Percentiles rank a stretch among this genome's conserved stretches.
phyloP scores from a whole-genome alignment of 2,329 filamentous ascomycete genomes.

The Blastomyces silverae region DNA sequence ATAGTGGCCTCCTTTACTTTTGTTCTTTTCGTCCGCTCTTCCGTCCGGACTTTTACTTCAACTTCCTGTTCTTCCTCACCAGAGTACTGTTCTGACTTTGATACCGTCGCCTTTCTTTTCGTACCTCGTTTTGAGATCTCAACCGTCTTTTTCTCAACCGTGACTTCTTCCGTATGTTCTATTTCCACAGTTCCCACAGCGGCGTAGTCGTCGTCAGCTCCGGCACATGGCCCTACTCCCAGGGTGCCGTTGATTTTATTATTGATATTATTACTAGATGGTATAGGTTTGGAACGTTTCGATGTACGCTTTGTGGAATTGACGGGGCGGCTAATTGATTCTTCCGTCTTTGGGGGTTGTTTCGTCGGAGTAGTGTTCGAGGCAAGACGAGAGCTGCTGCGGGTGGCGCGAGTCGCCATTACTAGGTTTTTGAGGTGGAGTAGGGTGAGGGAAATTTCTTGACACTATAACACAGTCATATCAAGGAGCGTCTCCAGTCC shows the following conservation, averaged over 20 bases:
- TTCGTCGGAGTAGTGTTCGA: neutral
- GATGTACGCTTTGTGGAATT: neutral
- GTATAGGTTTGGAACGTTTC: neutral
- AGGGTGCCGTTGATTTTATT: neutral
- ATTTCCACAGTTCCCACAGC: neutral
- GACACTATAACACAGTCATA: neutral
- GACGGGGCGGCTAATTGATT: neutral
- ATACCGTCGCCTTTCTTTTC: constrained; percentile 6
- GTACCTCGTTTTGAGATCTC: neutral
- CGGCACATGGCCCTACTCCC: neutral
- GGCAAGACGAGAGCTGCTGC: neutral
- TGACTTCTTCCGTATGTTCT: neutral
- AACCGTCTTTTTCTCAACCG: neutral
- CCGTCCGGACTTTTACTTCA: constrained; percentile 24
- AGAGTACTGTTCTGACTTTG: neutral
- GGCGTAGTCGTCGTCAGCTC: neutral
- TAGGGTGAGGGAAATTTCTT: neutral
- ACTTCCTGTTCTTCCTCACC: constrained; percentile 16
- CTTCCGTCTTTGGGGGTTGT: neutral
- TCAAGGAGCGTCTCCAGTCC: no score
- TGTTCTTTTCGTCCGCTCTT: constrained; percentile 43
- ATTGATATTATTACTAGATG: neutral
- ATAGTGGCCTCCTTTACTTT: constrained; percentile 50
- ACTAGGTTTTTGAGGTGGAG: no score
- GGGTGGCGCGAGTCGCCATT: constrained; percentile 8